These are phyloP conservation scores for Mikania micrantha DNA, from an alignment of 129 eudicot genomes.

Conservation along the genomic window DNA sequence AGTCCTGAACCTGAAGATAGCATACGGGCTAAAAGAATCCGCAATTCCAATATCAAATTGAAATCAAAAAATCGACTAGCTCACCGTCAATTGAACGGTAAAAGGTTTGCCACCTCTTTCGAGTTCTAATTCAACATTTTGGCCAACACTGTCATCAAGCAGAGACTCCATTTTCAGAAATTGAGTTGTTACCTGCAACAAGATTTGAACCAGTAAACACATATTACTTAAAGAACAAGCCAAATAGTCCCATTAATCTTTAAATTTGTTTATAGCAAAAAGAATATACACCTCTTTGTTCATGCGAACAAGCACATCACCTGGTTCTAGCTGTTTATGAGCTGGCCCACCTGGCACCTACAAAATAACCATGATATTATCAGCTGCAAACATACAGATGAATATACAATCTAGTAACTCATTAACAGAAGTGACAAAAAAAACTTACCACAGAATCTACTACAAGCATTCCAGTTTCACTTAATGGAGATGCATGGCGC, in stretches of 20 bases:
- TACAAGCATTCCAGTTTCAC: slow-evolving; percentile 99
- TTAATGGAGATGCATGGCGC: slow-evolving; percentile 80
- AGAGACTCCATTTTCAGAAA: slow-evolving; percentile 79
- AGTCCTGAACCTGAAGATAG: slow-evolving; percentile 72
- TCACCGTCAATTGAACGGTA: slow-evolving; percentile 48
- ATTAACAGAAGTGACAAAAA: neutral
- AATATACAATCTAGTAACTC: slow-evolving; percentile 7
- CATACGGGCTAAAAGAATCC: neutral
- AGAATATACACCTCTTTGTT: slow-evolving; percentile 57
- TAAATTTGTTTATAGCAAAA: neutral
- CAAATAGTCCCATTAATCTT: neutral
- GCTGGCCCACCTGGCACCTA: slow-evolving; percentile 99
- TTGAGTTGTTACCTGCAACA: slow-evolving; percentile 79
- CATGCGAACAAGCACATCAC: slow-evolving; percentile 79
- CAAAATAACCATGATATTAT: slow-evolving; percentile 14
- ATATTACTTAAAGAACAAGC: neutral
- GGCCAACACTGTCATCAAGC: slow-evolving; percentile 76
- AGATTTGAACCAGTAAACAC: neutral
- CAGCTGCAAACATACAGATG: neutral
- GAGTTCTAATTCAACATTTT: slow-evolving; percentile 64
- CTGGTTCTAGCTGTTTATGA: slow-evolving; percentile 75
- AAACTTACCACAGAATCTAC: slow-evolving; percentile 84
- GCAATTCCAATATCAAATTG: neutral
- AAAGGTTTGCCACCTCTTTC: slow-evolving; percentile 88
- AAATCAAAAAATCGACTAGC: slow-evolving; percentile 1